Evolutionary conservation across 2,329 filamentous ascomycete genomes (phyloP).

Genomic region (Aspergillus fructus): DNA sequence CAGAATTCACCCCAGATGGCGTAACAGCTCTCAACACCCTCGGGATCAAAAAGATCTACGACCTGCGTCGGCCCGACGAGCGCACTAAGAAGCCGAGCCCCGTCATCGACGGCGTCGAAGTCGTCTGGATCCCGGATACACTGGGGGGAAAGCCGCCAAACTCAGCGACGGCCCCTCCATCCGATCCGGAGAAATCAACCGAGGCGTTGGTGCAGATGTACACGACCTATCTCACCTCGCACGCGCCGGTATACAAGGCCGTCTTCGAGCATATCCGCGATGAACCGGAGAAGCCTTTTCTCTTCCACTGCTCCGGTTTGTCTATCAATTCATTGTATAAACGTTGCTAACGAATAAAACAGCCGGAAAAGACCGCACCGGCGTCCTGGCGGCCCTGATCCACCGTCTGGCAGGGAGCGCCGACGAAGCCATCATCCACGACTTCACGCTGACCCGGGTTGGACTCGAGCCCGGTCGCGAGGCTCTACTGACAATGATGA

Average conservation of each 20-base stretch:
- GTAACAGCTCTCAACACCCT: constrained; percentile 53
- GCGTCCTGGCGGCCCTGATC: constrained; percentile 68
- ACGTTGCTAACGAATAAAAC: constrained; percentile 21
- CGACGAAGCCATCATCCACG: constrained; percentile 58
- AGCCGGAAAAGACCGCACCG: constrained; percentile 77
- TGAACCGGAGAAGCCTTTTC: constrained; percentile 49
- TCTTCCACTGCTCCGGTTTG: constrained; percentile 62
- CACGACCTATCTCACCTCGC: constrained; percentile 65
- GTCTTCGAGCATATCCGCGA: constrained; percentile 62
- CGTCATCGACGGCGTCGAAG: constrained; percentile 57
- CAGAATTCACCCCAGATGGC: constrained; percentile 55
- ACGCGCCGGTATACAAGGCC: constrained; percentile 54
- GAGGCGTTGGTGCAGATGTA: constrained; percentile 67
- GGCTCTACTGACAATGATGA: constrained; percentile 19
- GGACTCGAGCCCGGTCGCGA: constrained; percentile 25
- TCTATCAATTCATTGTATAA: no score
- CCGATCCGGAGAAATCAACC: constrained; percentile 56
- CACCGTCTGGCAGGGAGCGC: constrained; percentile 62
- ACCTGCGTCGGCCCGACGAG: constrained; percentile 60
- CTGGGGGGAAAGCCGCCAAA: constrained; percentile 42
- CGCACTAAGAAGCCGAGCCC: constrained; percentile 46
- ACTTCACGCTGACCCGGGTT: constrained; percentile 55
- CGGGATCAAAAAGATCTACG: constrained; percentile 65
- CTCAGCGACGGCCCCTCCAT: constrained; percentile 2
- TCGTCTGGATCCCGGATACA: constrained; percentile 49